Conservation (phyloP, 192 early-diverging fungal genomes). For the Coemansia sp. region DNA sequence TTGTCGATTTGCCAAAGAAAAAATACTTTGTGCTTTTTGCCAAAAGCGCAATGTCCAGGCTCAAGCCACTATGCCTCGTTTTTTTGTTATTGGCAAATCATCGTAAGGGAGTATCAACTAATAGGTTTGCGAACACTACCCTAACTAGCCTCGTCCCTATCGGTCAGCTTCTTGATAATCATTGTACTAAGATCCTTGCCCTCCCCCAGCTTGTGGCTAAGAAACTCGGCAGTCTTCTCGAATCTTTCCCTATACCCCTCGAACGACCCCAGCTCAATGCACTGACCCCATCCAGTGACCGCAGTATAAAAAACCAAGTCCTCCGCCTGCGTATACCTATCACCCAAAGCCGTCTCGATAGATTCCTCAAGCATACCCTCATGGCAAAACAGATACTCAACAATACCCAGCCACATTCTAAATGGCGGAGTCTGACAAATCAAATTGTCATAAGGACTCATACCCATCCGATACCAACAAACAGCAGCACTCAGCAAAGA, state of each 20-base stretch:
- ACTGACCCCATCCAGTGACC: constrained; percentile 90
- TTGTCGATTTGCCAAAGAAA: not conserved
- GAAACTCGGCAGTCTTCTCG: constrained; percentile 80
- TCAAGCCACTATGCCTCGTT: not conserved
- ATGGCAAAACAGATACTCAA: constrained; percentile 88
- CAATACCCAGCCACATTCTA: constrained; percentile 90
- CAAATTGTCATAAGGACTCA: constrained; percentile 91
- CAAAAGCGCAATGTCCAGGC: not conserved
- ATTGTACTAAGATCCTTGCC: constrained; percentile 58
- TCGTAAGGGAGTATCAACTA: not conserved
- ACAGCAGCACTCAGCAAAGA: constrained; percentile 92
- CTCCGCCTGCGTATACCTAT: constrained; percentile 71
- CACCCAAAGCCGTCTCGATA: constrained; percentile 76
- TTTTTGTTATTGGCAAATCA: not conserved
- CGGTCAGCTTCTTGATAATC: constrained; percentile 53
- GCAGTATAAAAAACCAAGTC: constrained; percentile 90
- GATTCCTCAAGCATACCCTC: constrained; percentile 80
- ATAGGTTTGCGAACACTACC: not conserved
- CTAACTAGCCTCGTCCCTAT: constrained; percentile 3
- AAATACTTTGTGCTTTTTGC: not conserved
- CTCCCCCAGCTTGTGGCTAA: constrained; percentile 61
- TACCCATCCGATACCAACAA: constrained; percentile 81
- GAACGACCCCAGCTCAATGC: constrained; percentile 76
- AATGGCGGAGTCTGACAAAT: constrained; percentile 97
- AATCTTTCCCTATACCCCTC: constrained; percentile 84